These are phyloP conservation scores for Podaxis carcinomalis DNA, from an alignment of 768 basidiomycete species.

Conservation along the genomic window DNA sequence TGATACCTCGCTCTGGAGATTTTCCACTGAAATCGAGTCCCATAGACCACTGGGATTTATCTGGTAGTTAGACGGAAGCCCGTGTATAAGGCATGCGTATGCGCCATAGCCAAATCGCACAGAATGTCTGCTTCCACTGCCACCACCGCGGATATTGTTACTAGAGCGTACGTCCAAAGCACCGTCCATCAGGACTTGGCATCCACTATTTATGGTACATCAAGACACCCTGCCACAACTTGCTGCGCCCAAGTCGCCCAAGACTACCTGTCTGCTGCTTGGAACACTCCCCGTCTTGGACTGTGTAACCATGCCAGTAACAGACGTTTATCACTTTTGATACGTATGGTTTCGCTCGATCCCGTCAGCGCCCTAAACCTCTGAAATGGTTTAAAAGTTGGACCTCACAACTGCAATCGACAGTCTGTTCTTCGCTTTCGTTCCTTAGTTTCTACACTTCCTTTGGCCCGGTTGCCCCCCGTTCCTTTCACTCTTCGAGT, in stretches of 20 bases:
- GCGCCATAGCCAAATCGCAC: background rate
- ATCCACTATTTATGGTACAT: conserved; percentile 5
- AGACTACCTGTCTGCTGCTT: background rate
- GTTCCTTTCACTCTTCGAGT: conserved; percentile 11
- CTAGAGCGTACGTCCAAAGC: background rate
- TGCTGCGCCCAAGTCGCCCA: conserved; percentile 1
- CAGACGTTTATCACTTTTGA: background rate
- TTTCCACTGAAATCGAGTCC: no score
- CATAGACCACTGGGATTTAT: background rate
- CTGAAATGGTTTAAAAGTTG: background rate
- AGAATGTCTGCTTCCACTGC: background rate
- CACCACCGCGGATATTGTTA: background rate
- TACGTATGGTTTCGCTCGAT: background rate
- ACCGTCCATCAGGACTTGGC: background rate
- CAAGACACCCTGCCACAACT: background rate
- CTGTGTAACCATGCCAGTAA: background rate
- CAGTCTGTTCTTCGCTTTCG: conserved; percentile 15
- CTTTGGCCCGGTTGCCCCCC: conserved; percentile 8
- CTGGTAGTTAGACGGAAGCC: background rate
- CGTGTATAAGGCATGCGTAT: background rate
- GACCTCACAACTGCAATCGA: background rate
- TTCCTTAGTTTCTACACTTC: conserved; percentile 7
- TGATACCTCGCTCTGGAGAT: no score
- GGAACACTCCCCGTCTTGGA: background rate
- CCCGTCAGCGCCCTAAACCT: background rate